Conservation (phyloP, 208 protist species). For the Trypanosoma scelopori region DNA sequence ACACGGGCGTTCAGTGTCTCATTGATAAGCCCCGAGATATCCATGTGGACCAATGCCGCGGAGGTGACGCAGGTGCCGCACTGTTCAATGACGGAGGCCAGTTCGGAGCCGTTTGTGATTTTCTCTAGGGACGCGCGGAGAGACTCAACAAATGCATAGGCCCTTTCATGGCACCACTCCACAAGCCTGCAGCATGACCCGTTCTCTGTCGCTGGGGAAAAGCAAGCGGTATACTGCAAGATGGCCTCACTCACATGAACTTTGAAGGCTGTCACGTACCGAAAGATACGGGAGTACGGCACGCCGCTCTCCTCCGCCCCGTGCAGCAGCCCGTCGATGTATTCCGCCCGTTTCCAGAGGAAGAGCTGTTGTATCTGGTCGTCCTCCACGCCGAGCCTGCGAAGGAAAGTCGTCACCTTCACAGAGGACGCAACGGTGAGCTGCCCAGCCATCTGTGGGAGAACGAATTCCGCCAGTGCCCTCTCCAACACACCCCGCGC, state of each 20-base stretch:
- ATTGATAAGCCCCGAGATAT: slow-evolving; percentile 50
- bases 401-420: slow-evolving; percentile 63
- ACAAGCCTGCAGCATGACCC: slow-evolving; percentile 30
- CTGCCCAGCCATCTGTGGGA: slow-evolving; percentile 59
- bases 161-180: slow-evolving; percentile 58
- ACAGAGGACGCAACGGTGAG: slow-evolving; percentile 67
- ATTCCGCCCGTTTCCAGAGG: slow-evolving; percentile 44
- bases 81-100: slow-evolving; percentile 76
- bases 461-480: slow-evolving; percentile 41
- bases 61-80: slow-evolving; percentile 41
- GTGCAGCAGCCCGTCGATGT: slow-evolving; percentile 40
- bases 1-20: slow-evolving; percentile 46
- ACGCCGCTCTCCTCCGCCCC: slow-evolving; percentile 45
- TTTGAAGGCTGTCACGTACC: slow-evolving; percentile 71
- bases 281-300: slow-evolving; percentile 61
- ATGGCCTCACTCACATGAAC: slow-evolving; percentile 73
- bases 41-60: slow-evolving; percentile 47
- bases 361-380: slow-evolving; percentile 50
- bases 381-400: slow-evolving; percentile 43
- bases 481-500: slow-evolving; percentile 32
- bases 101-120: slow-evolving; percentile 73
- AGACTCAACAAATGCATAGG: slow-evolving; percentile 39
- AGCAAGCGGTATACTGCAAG: slow-evolving; percentile 76
- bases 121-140: slow-evolving; percentile 42
- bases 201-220: slow-evolving; percentile 37